Evolutionary conservation across 1,284 basidiomycete genomes (phyloP).

Genomic region (Pisolithus thermaeus): DNA sequence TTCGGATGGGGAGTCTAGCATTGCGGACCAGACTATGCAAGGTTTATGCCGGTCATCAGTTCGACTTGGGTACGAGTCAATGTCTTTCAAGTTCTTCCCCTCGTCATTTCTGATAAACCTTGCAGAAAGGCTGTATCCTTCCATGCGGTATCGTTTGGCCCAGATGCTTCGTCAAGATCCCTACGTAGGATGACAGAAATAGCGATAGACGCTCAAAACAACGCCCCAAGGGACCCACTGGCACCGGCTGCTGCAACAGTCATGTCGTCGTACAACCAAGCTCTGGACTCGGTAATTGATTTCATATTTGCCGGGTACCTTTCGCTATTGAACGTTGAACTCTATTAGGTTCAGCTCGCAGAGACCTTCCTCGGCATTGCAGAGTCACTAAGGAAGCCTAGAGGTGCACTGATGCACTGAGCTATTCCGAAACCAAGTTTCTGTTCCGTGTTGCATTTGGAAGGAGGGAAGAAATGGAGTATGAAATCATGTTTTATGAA

Average conservation of each 20-base stretch:
- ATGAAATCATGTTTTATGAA: no score
- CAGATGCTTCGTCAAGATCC: slow-evolving; percentile 18
- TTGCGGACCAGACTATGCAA: slow-evolving; percentile 34
- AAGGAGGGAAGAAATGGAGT: no score
- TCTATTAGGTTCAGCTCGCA: slow-evolving; percentile 41
- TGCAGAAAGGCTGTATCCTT: slow-evolving; percentile 47
- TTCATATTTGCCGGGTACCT: neutral
- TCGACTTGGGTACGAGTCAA: slow-evolving; percentile 35
- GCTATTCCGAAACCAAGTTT: no score
- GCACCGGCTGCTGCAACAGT: slow-evolving; percentile 29
- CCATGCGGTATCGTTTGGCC: slow-evolving; percentile 50
- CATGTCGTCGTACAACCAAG: slow-evolving; percentile 42
- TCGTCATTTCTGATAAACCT: neutral
- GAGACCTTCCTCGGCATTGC: slow-evolving; percentile 53
- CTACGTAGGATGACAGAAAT: slow-evolving; percentile 46
- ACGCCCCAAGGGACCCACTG: slow-evolving; percentile 38
- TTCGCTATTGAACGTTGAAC: neutral
- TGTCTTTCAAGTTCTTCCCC: no score
- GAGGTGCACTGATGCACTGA: slow-evolving; percentile 31
- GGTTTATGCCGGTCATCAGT: slow-evolving; percentile 39
- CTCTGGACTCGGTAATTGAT: slow-evolving; percentile 41
- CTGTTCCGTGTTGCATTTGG: no score
- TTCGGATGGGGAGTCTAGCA: slow-evolving; percentile 45
- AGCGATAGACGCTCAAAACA: slow-evolving; percentile 40
- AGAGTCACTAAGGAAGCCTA: slow-evolving; percentile 45